Conservation (phyloP, 2,329 filamentous ascomycete genomes). For the Claviceps humidiphila region DNA sequence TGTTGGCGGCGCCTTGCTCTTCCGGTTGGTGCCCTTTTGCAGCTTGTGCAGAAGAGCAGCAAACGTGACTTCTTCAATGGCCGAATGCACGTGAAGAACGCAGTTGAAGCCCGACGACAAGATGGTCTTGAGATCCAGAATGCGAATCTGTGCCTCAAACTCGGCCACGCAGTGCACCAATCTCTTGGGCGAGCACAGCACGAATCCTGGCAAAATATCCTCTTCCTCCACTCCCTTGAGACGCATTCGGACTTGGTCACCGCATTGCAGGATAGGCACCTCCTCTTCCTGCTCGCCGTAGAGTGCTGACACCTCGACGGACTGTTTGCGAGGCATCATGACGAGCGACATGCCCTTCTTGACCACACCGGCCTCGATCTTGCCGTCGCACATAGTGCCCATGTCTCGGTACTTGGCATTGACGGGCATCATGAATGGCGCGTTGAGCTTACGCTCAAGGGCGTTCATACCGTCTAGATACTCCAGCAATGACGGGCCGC, state of each 20-base stretch:
- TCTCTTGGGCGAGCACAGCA: slow-evolving; percentile 87
- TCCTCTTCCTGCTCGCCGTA: slow-evolving; percentile 98
- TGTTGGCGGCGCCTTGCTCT: slow-evolving; percentile 84
- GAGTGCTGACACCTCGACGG: slow-evolving; percentile 66
- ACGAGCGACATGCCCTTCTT: slow-evolving; percentile 78
- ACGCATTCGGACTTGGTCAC: slow-evolving; percentile 87
- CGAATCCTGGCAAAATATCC: slow-evolving; percentile 89
- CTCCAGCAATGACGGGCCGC: slow-evolving; percentile 82
- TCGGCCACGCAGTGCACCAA: slow-evolving; percentile 78
- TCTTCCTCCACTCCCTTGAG: slow-evolving; percentile 95
- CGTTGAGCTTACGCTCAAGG: slow-evolving; percentile 89
- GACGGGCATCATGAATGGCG: slow-evolving; percentile 98
- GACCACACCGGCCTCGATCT: slow-evolving; percentile 87
- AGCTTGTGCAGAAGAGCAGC: slow-evolving; percentile 78
- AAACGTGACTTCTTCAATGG: slow-evolving; percentile 95
- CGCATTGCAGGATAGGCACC: slow-evolving; percentile 65
- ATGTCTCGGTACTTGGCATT: slow-evolving; percentile 94
- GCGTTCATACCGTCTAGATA: slow-evolving; percentile 91
- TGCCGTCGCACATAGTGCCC: slow-evolving; percentile 94
- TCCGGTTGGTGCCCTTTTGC: slow-evolving; percentile 85
- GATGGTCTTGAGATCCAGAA: slow-evolving; percentile 89
- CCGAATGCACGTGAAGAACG: slow-evolving; percentile 91
- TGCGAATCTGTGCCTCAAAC: slow-evolving; percentile 94
- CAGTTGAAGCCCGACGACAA: slow-evolving; percentile 94
- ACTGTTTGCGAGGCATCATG: slow-evolving; percentile 92